These are phyloP conservation scores for Theileria equi DNA, from an alignment of 169 alveolate species.

Conservation along the genomic window DNA sequence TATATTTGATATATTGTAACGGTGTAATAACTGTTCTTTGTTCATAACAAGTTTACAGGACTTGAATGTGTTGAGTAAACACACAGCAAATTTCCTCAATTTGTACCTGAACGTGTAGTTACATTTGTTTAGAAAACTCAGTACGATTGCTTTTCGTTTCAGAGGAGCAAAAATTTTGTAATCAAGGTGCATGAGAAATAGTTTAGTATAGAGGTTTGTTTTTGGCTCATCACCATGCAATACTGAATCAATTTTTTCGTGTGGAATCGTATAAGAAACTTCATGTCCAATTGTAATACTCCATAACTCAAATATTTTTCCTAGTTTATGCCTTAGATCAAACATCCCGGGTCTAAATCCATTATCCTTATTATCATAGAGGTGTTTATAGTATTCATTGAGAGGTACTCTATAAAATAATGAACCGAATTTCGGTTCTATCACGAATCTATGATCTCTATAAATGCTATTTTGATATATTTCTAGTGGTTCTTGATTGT, in stretches of 20 bases:
- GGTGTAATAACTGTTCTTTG: background rate
- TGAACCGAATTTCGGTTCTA: background rate
- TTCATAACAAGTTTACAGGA: background rate
- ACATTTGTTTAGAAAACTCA: slow-evolving; percentile 1
- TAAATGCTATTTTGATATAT: background rate
- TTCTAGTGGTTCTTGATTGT: slow-evolving; percentile 4
- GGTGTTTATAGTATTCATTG: background rate
- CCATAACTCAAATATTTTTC: background rate
- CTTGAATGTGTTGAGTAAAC: background rate
- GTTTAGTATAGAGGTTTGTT: background rate
- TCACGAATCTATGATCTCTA: background rate
- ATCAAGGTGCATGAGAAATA: background rate
- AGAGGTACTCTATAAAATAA: slow-evolving; percentile 19
- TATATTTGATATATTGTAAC: background rate
- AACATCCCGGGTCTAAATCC: background rate
- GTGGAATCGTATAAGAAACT: slow-evolving; percentile 30
- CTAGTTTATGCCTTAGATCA: background rate
- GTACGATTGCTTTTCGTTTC: background rate
- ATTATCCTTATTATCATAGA: background rate
- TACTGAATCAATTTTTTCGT: background rate
- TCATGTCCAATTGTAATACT: background rate
- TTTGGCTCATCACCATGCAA: background rate
- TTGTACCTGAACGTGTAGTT: background rate
- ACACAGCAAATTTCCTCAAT: background rate
- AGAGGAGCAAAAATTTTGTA: slow-evolving; percentile 5